Percentiles rank a stretch among this genome's conserved stretches.
These are phyloP conservation scores for Vigna hirtella DNA, from an alignment of 306 rosid species.

Conservation along the genomic window DNA sequence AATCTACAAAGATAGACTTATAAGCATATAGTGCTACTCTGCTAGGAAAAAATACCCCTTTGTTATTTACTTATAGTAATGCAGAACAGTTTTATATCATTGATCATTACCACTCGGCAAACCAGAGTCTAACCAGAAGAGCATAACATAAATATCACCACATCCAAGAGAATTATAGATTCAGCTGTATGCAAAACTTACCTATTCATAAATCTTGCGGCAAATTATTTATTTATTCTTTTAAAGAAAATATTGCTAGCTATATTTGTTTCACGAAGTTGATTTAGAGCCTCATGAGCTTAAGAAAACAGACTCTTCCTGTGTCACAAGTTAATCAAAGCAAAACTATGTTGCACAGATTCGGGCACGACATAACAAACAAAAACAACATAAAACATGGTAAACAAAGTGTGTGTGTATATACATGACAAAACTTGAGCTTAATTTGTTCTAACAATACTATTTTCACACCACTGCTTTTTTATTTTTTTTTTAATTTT, in stretches of 20 bases:
- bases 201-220: not conserved
- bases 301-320: not conserved
- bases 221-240: not conserved
- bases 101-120: slow-evolving; percentile 1
- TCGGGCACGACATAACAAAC: no score
- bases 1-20: not conserved
- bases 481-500: no score
- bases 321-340: not conserved
- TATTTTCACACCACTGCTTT: no score
- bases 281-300: not conserved
- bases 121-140: not conserved
- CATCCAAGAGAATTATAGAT: not conserved
- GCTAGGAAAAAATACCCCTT: not conserved
- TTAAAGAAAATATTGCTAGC: not conserved
- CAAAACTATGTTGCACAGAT: not conserved
- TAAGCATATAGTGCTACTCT: not conserved
- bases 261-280: slow-evolving; percentile 1
- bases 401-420: no score
- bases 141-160: not conserved
- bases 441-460: no score
- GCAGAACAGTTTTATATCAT: not conserved
- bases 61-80: not conserved
- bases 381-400: no score
- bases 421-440: no score
- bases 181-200: slow-evolving; percentile 7